These are phyloP conservation scores for Erodium texanum DNA, from an alignment of 441 rosid species.

Conservation along the genomic window DNA sequence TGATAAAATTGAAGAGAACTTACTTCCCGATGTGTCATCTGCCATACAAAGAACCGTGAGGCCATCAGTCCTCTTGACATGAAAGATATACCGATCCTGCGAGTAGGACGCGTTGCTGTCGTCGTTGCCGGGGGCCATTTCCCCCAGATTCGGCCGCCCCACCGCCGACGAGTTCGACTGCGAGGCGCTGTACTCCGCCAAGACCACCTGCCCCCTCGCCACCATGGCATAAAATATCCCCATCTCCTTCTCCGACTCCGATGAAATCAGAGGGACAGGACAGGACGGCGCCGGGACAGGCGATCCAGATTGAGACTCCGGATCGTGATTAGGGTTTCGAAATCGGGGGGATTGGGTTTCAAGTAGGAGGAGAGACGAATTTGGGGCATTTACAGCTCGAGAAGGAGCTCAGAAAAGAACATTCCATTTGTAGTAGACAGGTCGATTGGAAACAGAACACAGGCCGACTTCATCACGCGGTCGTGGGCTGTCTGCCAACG, in stretches of 20 bases:
- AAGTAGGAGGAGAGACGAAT: background rate
- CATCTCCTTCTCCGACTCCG: slow-evolving; percentile 34
- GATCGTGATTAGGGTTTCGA: slow-evolving; percentile 1
- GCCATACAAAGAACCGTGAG: slow-evolving; percentile 96
- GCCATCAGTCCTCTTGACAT: slow-evolving; percentile 89
- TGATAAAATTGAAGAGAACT: slow-evolving; percentile 3
- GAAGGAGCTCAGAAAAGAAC: background rate
- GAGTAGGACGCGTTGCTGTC: slow-evolving; percentile 82
- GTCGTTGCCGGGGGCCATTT: slow-evolving; percentile 51
- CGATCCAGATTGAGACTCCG: background rate
- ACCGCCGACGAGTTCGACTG: slow-evolving; percentile 75
- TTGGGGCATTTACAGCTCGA: background rate
- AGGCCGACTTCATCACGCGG: background rate
- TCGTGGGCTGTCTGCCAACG: background rate
- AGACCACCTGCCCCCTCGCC: slow-evolving; percentile 78
- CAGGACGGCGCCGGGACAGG: background rate
- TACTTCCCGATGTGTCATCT: slow-evolving; percentile 83
- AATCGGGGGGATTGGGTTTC: background rate
- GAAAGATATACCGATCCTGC: slow-evolving; percentile 82
- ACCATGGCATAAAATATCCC: slow-evolving; percentile 77
- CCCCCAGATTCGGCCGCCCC: slow-evolving; percentile 71
- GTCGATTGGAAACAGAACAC: background rate
- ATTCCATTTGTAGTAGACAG: background rate
- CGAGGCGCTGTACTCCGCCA: slow-evolving; percentile 72
- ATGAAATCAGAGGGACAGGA: background rate